A percentile compares a stretch with the other conserved stretches of the same genome.
These are phyloP conservation scores for Aspergillus jensenii DNA, from an alignment of 2,329 filamentous ascomycete genomes.

Conservation along the genomic window DNA sequence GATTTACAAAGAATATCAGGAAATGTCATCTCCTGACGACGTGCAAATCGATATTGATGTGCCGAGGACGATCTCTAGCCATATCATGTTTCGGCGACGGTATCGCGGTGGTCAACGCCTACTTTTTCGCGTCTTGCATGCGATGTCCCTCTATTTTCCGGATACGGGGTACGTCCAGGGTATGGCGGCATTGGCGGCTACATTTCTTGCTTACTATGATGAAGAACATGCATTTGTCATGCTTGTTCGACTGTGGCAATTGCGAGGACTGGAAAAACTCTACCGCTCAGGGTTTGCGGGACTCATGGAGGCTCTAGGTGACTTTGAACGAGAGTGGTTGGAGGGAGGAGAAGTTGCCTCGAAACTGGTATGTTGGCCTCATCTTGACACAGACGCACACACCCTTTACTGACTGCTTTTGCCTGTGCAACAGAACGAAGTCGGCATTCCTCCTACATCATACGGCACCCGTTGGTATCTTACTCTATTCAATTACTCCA, in stretches of 20 bases:
- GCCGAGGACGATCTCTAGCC: slow-evolving; percentile 86
- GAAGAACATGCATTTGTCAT: slow-evolving; percentile 94
- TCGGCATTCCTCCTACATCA: slow-evolving; percentile 81
- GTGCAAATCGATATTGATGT: slow-evolving; percentile 97
- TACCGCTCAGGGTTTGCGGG: slow-evolving; percentile 84
- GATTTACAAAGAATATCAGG: slow-evolving; percentile 71
- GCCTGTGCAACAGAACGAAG: slow-evolving; percentile 51
- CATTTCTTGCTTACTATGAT: slow-evolving; percentile 92
- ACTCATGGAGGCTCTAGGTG: slow-evolving; percentile 78
- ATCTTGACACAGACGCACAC: not conserved
- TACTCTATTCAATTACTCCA: slow-evolving; percentile 94
- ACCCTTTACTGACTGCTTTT: not conserved
- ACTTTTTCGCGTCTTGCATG: slow-evolving; percentile 88
- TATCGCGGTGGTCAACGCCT: slow-evolving; percentile 91
- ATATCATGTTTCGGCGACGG: slow-evolving; percentile 93
- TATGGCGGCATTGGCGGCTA: slow-evolving; percentile 92
- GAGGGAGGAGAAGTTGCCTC: slow-evolving; percentile 71
- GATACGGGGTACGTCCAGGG: slow-evolving; percentile 95
- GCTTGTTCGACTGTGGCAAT: slow-evolving; percentile 90
- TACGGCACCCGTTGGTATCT: slow-evolving; percentile 98
- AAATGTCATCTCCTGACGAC: slow-evolving; percentile 78
- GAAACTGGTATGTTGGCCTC: slow-evolving; percentile 66
- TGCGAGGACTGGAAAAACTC: slow-evolving; percentile 79
- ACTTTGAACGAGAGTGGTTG: slow-evolving; percentile 85
- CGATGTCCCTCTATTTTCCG: slow-evolving; percentile 85